Conservation (phyloP, 441 rosid species). For the Populus tomentosa region DNA sequence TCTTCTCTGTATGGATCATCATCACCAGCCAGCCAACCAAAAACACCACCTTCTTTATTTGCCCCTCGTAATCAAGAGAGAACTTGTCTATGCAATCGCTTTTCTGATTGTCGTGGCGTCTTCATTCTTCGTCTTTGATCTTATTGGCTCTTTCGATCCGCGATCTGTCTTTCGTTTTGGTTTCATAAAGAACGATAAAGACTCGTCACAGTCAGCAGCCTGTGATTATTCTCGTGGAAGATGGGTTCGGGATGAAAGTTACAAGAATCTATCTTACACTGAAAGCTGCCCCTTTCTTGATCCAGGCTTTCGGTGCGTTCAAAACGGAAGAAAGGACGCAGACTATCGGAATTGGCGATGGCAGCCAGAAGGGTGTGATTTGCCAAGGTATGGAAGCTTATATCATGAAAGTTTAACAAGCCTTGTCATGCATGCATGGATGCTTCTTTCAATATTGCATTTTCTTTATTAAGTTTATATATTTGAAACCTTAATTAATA, state of each 20-base stretch:
- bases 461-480: background rate
- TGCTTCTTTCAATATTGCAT: background rate
- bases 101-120: conserved; percentile 9
- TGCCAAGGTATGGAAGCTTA: conserved; percentile 52
- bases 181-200: conserved; percentile 10
- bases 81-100: conserved; percentile 24
- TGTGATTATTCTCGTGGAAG: conserved; percentile 69
- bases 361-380: conserved; percentile 75
- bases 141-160: conserved; percentile 22
- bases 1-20: conserved; percentile 40
- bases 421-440: background rate
- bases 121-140: conserved; percentile 25
- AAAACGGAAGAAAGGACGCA: conserved; percentile 52
- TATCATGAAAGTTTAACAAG: background rate
- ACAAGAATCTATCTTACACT: conserved; percentile 31
- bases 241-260: conserved; percentile 57
- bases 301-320: conserved; percentile 68
- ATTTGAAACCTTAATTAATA: background rate
- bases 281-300: conserved; percentile 83
- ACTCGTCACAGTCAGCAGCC: background rate
- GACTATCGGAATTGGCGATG: conserved; percentile 79
- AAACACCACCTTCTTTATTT: conserved; percentile 8
- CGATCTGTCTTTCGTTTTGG: conserved; percentile 25
- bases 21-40: conserved; percentile 10
- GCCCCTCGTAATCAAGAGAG: conserved; percentile 31